Conservation (phyloP, 2,329 filamentous ascomycete species). For the Dendrostoma leiphaemia region DNA sequence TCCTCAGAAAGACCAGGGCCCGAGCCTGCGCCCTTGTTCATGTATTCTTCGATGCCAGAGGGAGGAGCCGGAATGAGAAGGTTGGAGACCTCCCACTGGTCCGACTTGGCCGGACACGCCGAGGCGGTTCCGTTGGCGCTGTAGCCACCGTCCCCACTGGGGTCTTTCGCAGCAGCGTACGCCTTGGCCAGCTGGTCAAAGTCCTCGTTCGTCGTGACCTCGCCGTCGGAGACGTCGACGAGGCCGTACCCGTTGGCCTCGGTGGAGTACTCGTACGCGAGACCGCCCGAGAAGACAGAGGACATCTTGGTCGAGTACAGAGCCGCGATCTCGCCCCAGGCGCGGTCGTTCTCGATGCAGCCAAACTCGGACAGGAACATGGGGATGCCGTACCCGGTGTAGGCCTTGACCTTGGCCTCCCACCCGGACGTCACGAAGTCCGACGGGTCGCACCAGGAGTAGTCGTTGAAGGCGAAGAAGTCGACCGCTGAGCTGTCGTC, state of each 20-base stretch:
- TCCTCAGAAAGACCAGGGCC: constrained; percentile 51
- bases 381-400: constrained; percentile 80
- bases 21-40: constrained; percentile 50
- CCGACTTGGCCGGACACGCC: constrained; percentile 48
- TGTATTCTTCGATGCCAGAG: constrained; percentile 47
- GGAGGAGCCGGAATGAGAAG: constrained; percentile 53
- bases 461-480: constrained; percentile 81
- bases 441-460: constrained; percentile 79
- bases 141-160: constrained; percentile 50
- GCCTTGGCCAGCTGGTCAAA: constrained; percentile 55
- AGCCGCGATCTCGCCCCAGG: constrained; percentile 75
- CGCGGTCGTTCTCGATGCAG: constrained; percentile 76
- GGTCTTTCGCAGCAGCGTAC: constrained; percentile 46
- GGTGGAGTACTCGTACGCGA: constrained; percentile 92
- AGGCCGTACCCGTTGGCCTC: constrained; percentile 80
- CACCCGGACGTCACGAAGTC: constrained; percentile 72
- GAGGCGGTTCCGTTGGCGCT: constrained; percentile 43
- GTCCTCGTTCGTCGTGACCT: constrained; percentile 58
- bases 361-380: constrained; percentile 96
- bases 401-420: constrained; percentile 85
- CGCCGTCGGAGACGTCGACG: constrained; percentile 59
- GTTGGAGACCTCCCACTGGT: constrained; percentile 50
- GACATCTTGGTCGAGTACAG: constrained; percentile 86
- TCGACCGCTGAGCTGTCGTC: constrained; percentile 79
- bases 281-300: constrained; percentile 88